phyloP scores from a whole-genome alignment of 371 early-diverging fungal species.

The Mucor lusitanicus region DNA sequence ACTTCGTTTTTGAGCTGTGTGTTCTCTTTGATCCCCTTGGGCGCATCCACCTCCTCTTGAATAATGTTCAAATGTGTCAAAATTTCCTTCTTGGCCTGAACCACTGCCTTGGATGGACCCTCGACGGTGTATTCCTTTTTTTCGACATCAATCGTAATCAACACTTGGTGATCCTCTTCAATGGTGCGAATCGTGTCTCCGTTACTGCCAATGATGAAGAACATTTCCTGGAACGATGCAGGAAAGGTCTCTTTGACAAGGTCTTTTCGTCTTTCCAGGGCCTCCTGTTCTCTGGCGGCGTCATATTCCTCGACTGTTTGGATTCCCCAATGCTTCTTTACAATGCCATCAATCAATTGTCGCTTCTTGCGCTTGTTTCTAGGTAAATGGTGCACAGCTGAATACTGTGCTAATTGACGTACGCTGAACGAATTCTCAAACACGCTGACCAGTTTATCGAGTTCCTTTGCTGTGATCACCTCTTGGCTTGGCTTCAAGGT shows the following conservation, averaged over 20 bases:
- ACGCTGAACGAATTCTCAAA: slow-evolving; percentile 30
- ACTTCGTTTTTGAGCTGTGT: slow-evolving; percentile 3
- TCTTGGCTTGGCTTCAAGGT: slow-evolving; percentile 3
- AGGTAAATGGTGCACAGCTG: slow-evolving; percentile 11
- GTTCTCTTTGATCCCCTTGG: neutral
- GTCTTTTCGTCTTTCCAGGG: neutral
- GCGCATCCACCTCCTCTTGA: slow-evolving; percentile 16
- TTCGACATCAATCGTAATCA: slow-evolving; percentile 28
- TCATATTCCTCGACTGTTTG: slow-evolving; percentile 16
- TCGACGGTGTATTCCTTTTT: slow-evolving; percentile 23
- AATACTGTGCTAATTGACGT: slow-evolving; percentile 25
- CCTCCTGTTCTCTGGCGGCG: slow-evolving; percentile 9
- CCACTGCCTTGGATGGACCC: slow-evolving; percentile 21
- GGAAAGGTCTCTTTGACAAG: slow-evolving; percentile 13
- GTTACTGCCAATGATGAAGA: slow-evolving; percentile 40
- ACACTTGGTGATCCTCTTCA: slow-evolving; percentile 28
- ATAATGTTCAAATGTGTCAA: slow-evolving; percentile 15
- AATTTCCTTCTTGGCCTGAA: slow-evolving; percentile 23
- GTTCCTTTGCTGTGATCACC: neutral
- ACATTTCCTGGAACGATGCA: slow-evolving; percentile 28
- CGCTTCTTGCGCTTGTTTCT: slow-evolving; percentile 1
- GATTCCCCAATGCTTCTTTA: slow-evolving; percentile 28
- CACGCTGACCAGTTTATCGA: slow-evolving; percentile 9
- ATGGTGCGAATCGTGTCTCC: slow-evolving; percentile 30
- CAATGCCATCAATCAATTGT: slow-evolving; percentile 10